A percentile compares a stretch with the other conserved stretches of the same genome.
Evolutionary conservation across 2,329 filamentous ascomycete genomes (phyloP).

Genomic region (Monosporascus cannonballus): DNA sequence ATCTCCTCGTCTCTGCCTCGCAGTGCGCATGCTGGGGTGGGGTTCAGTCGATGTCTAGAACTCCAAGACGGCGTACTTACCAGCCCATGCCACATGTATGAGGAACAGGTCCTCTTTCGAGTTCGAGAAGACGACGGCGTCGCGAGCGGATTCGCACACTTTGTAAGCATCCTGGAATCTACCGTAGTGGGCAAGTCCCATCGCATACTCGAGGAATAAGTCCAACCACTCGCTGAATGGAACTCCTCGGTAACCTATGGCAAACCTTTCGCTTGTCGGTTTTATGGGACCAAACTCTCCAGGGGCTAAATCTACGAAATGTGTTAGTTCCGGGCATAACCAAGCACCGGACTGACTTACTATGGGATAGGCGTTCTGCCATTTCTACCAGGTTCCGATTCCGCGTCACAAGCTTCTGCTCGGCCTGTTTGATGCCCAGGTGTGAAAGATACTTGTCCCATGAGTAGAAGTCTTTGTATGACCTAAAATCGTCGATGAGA

Average conservation of each 20-base stretch:
- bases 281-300: conserved; percentile 24
- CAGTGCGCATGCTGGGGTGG: conserved; percentile 68
- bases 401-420: conserved; percentile 19
- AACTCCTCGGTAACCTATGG: conserved; percentile 58
- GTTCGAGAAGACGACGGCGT: conserved; percentile 78
- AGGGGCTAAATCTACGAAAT: conserved; percentile 25
- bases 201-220: conserved; percentile 80
- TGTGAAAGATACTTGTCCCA: conserved; percentile 61
- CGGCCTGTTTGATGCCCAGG: conserved; percentile 38
- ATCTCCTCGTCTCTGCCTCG: conserved; percentile 73
- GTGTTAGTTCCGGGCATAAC: not conserved
- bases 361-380: conserved; percentile 49
- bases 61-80: conserved; percentile 33
- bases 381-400: conserved; percentile 45
- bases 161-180: conserved; percentile 70
- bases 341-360: conserved; percentile 29
- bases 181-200: conserved; percentile 64
- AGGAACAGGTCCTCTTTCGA: conserved; percentile 60
- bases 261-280: conserved; percentile 19
- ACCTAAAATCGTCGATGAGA: conserved; percentile 58
- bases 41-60: conserved; percentile 5
- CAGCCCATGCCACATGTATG: conserved; percentile 72
- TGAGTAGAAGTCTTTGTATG: conserved; percentile 57
- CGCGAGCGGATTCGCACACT: conserved; percentile 69
- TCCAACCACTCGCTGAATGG: conserved; percentile 82